Conservation (phyloP, 2,329 filamentous ascomycete genomes). For the Gnomoniopsis smithogilvyi region DNA sequence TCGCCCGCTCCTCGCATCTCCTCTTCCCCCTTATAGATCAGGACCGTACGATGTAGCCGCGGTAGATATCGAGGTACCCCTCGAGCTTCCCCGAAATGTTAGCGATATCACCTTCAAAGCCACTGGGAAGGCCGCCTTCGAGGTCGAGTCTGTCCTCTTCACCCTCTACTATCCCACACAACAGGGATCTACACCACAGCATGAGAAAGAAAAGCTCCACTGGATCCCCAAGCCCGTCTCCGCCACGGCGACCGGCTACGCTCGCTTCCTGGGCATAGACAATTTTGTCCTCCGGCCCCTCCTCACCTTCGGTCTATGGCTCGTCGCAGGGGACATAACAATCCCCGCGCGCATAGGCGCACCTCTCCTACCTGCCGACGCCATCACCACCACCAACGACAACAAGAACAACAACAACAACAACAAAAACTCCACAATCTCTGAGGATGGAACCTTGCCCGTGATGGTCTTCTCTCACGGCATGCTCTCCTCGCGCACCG, state of each 20-base stretch:
- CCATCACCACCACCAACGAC: not conserved
- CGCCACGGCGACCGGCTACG: slow-evolving; percentile 13
- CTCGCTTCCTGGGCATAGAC: slow-evolving; percentile 12
- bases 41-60: slow-evolving; percentile 15
- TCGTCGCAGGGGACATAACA: slow-evolving; percentile 7
- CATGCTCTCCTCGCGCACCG: slow-evolving; percentile 45
- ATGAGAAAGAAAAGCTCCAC: not conserved
- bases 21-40: slow-evolving; percentile 6
- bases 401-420: too few species aligned
- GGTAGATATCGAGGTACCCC: slow-evolving; percentile 11
- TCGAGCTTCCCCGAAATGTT: slow-evolving; percentile 4
- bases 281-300: slow-evolving; percentile 7
- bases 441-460: slow-evolving; percentile 30
- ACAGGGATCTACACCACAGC: not conserved
- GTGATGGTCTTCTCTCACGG: slow-evolving; percentile 52
- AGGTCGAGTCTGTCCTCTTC: slow-evolving; percentile 18
- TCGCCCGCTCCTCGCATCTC: slow-evolving; percentile 2
- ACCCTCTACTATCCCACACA: slow-evolving; percentile 14
- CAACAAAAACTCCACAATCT: too few species aligned
- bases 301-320: slow-evolving; percentile 7
- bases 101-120: slow-evolving; percentile 3
- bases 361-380: slow-evolving; percentile 5
- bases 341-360: slow-evolving; percentile 13
- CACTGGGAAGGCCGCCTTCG: slow-evolving; percentile 8
- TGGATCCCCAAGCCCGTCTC: slow-evolving; percentile 15